phyloP scores from a whole-genome alignment of 2,329 filamentous ascomycete genomes.

The Claviceps monticola region DNA sequence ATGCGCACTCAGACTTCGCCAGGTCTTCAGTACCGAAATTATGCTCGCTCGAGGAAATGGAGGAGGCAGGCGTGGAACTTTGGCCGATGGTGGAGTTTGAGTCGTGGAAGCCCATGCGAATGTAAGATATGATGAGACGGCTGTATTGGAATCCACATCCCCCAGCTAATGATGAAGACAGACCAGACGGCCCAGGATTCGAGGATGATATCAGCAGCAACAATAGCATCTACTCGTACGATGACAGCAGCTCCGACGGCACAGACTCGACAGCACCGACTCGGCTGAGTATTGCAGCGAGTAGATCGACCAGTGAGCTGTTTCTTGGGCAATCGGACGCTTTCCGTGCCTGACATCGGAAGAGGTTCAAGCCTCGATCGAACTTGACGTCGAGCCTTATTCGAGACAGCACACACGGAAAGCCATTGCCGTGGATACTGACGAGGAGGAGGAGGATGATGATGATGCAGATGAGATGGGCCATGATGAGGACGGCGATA shows the following conservation, averaged over 20 bases:
- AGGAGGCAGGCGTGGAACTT: too few relatives aligned
- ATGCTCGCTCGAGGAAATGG: too few relatives aligned
- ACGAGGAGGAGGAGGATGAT: not conserved
- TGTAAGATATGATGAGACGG: constrained; percentile 8
- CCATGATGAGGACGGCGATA: constrained; percentile 12
- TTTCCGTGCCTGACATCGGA: constrained; percentile 4
- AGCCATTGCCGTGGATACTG: constrained; percentile 16
- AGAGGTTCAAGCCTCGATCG: constrained; percentile 4
- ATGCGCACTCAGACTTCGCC: too few relatives aligned
- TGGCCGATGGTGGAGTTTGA: constrained; percentile 16
- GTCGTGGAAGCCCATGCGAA: constrained; percentile 6
- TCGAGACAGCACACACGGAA: constrained; percentile 14
- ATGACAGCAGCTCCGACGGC: too few relatives aligned
- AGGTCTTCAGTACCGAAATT: too few relatives aligned
- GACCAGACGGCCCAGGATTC: too few relatives aligned
- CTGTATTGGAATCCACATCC: not conserved
- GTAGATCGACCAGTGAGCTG: constrained; percentile 22
- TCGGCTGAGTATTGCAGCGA: constrained; percentile 25
- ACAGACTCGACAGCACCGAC: constrained; percentile 3
- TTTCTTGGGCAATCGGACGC: not conserved
- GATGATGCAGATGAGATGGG: constrained; percentile 15
- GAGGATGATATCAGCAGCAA: too few relatives aligned
- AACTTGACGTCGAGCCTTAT: not conserved
- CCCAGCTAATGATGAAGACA: not conserved
- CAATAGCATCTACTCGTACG: too few relatives aligned